Evolutionary conservation across 495 filamentous ascomycete genomes (phyloP), one percentile per base, ranked within the genome.

Genomic region (Penicillium daleae): DNA sequence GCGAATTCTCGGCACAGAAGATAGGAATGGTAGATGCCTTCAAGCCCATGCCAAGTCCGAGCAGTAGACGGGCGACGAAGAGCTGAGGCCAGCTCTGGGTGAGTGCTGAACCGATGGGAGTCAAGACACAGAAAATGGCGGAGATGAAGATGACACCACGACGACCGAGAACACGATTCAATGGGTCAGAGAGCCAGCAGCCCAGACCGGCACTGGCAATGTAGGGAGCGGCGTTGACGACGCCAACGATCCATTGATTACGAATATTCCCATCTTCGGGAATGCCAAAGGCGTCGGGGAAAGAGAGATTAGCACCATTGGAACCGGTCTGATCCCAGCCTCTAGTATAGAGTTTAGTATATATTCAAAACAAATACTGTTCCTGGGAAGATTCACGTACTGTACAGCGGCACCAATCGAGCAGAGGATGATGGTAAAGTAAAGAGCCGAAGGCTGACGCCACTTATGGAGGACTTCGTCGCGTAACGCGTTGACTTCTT

Each of bases 251-350:
- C 81, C 87, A 89, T 24, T 80, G 71, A 66, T 90, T 85, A 15
- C 65, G 66, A 7, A 68, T 61, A 24, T 62, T 69, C 0, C 48
- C 50, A 7, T 60, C 39, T 15, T 77, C 70, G 1, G 81, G 79
- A 40, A 90, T 87, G 21, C 83, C 83, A 62, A 90, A 86, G 31
- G 82, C 82, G 27, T 68, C 60, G 0, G 85, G 85, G 69, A 89
- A 90, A 21, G 80, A 81, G 42, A 91, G 69, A 57, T 90, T 90
- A 32, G 88, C 88, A 49, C 87, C 88, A 62, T 91, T 90, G 53
- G 84, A 86, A n/a, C 87, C 87, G n/a, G 88, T 89, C 64, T 90
- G 87, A 69, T 90, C 88, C 87, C 87, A 90, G 31, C 85, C 85
- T 60, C 77, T 80, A 54, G 59, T 49, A 15, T 9, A 53, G 29